phyloP scores from a whole-genome alignment of 1,284 basidiomycete genomes.

The Sanguinoderma infundibulare region DNA sequence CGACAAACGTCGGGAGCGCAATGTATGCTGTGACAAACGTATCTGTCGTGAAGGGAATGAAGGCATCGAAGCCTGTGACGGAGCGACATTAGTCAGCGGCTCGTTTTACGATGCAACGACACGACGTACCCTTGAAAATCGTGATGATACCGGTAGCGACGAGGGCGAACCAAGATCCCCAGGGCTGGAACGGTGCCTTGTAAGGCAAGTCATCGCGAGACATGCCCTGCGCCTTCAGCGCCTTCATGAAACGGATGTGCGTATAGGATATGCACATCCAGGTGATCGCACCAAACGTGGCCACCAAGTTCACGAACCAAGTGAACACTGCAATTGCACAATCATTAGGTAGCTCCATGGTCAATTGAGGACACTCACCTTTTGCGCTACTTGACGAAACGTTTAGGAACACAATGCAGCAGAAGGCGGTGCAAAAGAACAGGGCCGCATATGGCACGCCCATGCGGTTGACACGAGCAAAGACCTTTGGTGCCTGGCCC shows the following conservation, averaged over 20 bases:
- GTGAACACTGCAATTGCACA: conserved; percentile 53
- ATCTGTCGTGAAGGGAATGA: conserved; percentile 58
- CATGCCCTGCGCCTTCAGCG: conserved; percentile 67
- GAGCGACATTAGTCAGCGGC: not conserved
- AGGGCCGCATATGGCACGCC: conserved; percentile 43
- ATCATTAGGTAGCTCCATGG: conserved; percentile 16
- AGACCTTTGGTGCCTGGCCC: conserved; percentile 69
- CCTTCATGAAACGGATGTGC: conserved; percentile 67
- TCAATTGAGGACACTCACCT: conserved; percentile 37
- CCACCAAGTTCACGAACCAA: conserved; percentile 74
- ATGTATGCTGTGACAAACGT: conserved; percentile 70
- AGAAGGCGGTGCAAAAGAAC: conserved; percentile 61
- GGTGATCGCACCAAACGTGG: conserved; percentile 65
- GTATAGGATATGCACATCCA: conserved; percentile 76
- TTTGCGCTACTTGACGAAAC: conserved; percentile 55
- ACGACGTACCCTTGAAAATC: conserved; percentile 59
- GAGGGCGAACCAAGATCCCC: conserved; percentile 65
- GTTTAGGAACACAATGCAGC: conserved; percentile 65
- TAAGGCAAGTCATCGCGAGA: conserved; percentile 69
- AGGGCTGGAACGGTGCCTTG: conserved; percentile 70
- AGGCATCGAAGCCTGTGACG: conserved; percentile 40
- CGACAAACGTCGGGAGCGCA: conserved; percentile 56
- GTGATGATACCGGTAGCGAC: conserved; percentile 62
- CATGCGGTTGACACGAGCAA: conserved; percentile 50
- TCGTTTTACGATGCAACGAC: too few relatives aligned